Conservation (phyloP, 345 rosid species). For the Gossypium raimondii region DNA sequence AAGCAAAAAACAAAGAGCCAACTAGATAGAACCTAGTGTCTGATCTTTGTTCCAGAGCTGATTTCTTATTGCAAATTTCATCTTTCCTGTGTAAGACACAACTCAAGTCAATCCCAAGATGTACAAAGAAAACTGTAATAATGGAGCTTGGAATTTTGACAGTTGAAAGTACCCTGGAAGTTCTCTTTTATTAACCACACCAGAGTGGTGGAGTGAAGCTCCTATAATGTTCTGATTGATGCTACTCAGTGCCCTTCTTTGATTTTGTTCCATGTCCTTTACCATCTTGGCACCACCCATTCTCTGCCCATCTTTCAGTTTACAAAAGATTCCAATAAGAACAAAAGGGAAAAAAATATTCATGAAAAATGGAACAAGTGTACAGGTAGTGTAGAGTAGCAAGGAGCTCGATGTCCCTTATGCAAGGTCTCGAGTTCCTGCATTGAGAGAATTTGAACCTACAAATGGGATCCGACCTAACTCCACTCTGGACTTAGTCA, state of each 20-base stretch:
- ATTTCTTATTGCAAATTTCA: conserved; percentile 1
- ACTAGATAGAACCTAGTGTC: neutral
- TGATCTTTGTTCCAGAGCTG: conserved; percentile 9
- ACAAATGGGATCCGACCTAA: too few relatives aligned
- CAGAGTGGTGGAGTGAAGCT: neutral
- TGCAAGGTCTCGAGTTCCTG: too few relatives aligned
- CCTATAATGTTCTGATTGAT: conserved; percentile 8
- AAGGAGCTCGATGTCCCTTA: too few relatives aligned
- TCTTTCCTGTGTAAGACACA: neutral
- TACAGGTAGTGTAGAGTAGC: too few relatives aligned
- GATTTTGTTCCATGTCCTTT: neutral
- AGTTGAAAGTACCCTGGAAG: neutral
- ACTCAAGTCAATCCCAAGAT: neutral
- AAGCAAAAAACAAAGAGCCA: neutral
- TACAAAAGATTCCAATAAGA: neutral
- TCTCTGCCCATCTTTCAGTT: neutral
- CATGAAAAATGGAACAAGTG: too few relatives aligned
- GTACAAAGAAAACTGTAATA: neutral
- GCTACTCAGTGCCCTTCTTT: conserved; percentile 2
- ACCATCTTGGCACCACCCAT: neutral
- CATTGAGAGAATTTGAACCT: too few relatives aligned
- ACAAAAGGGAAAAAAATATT: neutral
- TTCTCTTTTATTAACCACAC: neutral
- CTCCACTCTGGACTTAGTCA: neutral
- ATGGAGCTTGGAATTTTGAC: neutral